These are phyloP conservation scores for Pterocarpus santalinus DNA, from an alignment of 306 rosid genomes.

Conservation along the genomic window DNA sequence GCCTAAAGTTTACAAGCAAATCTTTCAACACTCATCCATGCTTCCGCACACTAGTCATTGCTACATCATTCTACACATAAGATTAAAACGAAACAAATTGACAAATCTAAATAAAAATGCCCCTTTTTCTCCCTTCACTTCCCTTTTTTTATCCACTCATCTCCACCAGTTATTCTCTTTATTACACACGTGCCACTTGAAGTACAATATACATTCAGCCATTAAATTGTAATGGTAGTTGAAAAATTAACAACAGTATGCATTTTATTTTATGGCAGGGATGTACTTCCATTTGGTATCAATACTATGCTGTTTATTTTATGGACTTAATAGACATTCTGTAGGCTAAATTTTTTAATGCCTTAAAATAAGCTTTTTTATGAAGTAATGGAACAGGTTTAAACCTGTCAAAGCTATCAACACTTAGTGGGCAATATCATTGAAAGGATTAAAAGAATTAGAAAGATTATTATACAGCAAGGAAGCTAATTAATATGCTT, in stretches of 20 bases:
- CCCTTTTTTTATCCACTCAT: not conserved
- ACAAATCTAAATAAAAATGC: not conserved
- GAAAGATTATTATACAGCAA: not conserved
- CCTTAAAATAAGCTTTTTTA: not conserved
- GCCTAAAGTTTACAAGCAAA: not conserved
- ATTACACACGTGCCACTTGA: too few relatives aligned
- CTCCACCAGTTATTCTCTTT: too few relatives aligned
- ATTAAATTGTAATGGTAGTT: too few relatives aligned
- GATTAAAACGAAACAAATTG: not conserved
- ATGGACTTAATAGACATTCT: too few relatives aligned
- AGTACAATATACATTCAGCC: too few relatives aligned
- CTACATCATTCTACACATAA: not conserved
- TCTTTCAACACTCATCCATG: not conserved
- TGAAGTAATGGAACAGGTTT: not conserved
- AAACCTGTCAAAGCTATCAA: constrained; percentile 3
- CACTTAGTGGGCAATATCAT: not conserved
- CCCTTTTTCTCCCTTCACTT: not conserved
- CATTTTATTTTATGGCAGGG: not conserved
- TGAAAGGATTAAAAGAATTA: not conserved
- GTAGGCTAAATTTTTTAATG: constrained; percentile 4
- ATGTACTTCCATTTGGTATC: not conserved
- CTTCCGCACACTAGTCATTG: not conserved
- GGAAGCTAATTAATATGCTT: not conserved
- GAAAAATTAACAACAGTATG: too few relatives aligned
- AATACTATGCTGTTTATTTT: too few relatives aligned